Evolutionary conservation across 2,329 filamentous ascomycete species (phyloP).

Genomic region (Amylocarpus encephaloides): DNA sequence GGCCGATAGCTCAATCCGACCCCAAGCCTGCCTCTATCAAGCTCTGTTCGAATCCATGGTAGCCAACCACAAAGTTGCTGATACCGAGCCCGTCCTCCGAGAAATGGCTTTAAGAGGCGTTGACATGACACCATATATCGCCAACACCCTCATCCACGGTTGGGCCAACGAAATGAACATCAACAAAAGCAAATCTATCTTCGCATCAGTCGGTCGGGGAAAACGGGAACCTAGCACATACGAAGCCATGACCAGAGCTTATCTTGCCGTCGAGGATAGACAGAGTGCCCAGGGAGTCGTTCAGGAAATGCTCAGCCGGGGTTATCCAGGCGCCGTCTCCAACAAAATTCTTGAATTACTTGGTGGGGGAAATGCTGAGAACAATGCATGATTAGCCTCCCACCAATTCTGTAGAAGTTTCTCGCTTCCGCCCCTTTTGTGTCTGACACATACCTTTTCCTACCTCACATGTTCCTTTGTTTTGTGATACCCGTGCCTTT

Average conservation of each 20-base stretch:
- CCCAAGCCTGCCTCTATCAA: constrained; percentile 87
- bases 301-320: constrained; percentile 81
- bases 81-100: constrained; percentile 66
- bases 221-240: constrained; percentile 96
- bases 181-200: constrained; percentile 69
- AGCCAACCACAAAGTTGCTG: constrained; percentile 78
- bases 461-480: constrained; percentile 22
- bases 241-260: constrained; percentile 95
- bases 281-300: constrained; percentile 71
- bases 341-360: constrained; percentile 92
- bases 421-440: constrained; percentile 7
- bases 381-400: constrained; percentile 9
- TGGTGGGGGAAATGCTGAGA: constrained; percentile 42
- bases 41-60: constrained; percentile 97
- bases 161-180: constrained; percentile 86
- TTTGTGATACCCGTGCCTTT: constrained; percentile 29
- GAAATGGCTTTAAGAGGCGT: constrained; percentile 71
- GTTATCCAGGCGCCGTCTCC: constrained; percentile 86
- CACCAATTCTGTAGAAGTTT: constrained; percentile 6
- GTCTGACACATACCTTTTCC: constrained; percentile 15
- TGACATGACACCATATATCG: constrained; percentile 92
- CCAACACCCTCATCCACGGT: constrained; percentile 95
- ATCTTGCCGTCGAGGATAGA: constrained; percentile 75
- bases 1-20: constrained; percentile 56
- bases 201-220: constrained; percentile 66